These are phyloP conservation scores for Candida vartiovaarae DNA, from an alignment of 805 yeast genomes.

Conservation along the genomic window DNA sequence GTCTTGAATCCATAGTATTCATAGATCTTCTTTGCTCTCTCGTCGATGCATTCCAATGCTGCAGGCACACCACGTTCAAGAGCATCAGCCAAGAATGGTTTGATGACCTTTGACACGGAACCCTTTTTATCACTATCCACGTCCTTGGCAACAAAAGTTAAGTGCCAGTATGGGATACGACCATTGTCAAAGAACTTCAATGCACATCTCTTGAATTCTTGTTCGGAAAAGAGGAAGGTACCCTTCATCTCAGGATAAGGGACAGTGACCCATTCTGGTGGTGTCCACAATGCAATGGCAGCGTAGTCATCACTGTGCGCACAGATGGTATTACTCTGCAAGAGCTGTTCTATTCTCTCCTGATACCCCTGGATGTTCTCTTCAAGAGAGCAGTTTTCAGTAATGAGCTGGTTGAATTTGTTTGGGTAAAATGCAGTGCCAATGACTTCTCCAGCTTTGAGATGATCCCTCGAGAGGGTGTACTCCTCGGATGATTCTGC, in stretches of 20 bases:
- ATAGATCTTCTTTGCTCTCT: constrained; percentile 14
- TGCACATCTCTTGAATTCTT: constrained; percentile 5
- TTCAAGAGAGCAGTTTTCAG: constrained; percentile 9
- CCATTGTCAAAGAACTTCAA: constrained; percentile 4
- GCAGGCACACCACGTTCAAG: constrained; percentile 10
- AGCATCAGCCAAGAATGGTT: constrained; percentile 16
- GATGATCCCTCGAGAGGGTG: constrained; percentile 8
- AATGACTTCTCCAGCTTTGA: constrained; percentile 11
- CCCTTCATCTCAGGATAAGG: constrained; percentile 7
- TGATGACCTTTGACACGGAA: constrained; percentile 13
- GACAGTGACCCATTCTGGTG: constrained; percentile 13
- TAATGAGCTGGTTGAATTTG: constrained; percentile 11
- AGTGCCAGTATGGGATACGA: constrained; percentile 13
- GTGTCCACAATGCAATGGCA: constrained; percentile 18
- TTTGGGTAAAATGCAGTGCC: constrained; percentile 18
- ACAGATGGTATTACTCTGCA: constrained; percentile 8
- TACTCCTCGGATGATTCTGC: background rate
- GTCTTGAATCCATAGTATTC: constrained; percentile 16
- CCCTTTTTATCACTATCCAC: constrained; percentile 6
- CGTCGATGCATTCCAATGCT: constrained; percentile 15
- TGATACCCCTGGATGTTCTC: constrained; percentile 11
- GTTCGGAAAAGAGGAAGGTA: constrained; percentile 4
- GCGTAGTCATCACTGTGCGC: constrained; percentile 8
- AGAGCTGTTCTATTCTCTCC: constrained; percentile 11
- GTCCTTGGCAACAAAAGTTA: constrained; percentile 13